A percentile compares a stretch with the other conserved stretches of the same genome.
Evolutionary conservation across 2,329 filamentous ascomycete species (phyloP).

Genomic region (Trichoderma sp.): DNA sequence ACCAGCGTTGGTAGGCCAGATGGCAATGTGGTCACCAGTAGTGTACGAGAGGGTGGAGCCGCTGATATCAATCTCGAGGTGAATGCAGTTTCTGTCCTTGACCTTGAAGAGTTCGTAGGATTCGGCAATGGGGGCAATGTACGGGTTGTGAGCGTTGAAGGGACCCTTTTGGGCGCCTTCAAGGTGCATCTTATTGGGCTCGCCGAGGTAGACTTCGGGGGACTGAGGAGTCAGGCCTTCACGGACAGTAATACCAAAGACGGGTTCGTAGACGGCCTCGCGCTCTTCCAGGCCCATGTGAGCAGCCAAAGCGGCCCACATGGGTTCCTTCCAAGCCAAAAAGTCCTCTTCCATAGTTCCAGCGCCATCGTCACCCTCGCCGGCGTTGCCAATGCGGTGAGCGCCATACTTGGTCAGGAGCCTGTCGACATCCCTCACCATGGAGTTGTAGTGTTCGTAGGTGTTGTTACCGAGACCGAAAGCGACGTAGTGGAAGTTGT

Average conservation of each 20-base stretch:
- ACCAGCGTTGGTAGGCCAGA: conserved; percentile 96
- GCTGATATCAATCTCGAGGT: conserved; percentile 91
- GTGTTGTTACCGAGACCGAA: conserved; percentile 99
- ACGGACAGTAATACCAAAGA: conserved; percentile 79
- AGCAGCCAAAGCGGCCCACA: conserved; percentile 85
- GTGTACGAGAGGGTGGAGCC: conserved; percentile 90
- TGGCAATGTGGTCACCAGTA: conserved; percentile 93
- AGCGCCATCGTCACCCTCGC: conserved; percentile 95
- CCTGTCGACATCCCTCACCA: conserved; percentile 90
- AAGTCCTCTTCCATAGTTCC: conserved; percentile 99
- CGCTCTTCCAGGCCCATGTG: conserved; percentile 91
- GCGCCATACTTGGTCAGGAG: conserved; percentile 81
- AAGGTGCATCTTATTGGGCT: conserved; percentile 95
- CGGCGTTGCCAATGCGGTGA: conserved; percentile 79
- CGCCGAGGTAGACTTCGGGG: conserved; percentile 85
- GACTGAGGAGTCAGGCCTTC: conserved; percentile 73
- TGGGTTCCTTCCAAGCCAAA: conserved; percentile 97
- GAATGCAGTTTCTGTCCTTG: conserved; percentile 91
- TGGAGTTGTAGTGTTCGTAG: conserved; percentile 98
- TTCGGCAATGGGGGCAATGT: conserved; percentile 88
- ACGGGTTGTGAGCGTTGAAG: conserved; percentile 95
- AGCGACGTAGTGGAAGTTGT: conserved; percentile 85
- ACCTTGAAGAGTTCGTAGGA: conserved; percentile 89
- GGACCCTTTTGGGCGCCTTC: conserved; percentile 82
- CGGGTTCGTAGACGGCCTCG: conserved; percentile 92